Percentiles rank a stretch among this genome's conserved stretches.
phyloP scores from a whole-genome alignment of 2,329 filamentous ascomycete species.

The Coniochaeta hoffmannii region DNA sequence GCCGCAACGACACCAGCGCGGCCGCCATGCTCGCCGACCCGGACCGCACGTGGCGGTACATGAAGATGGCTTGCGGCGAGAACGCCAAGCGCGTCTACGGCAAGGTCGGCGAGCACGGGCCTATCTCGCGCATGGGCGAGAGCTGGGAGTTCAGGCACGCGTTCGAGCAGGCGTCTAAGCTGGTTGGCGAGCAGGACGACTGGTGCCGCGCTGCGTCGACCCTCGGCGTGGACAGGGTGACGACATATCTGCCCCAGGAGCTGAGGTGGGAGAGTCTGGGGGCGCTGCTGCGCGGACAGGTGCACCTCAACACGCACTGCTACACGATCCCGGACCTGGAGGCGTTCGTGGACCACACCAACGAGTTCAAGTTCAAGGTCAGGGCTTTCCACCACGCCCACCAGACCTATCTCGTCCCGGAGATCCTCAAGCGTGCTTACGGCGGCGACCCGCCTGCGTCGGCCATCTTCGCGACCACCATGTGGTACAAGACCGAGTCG shows the following conservation, averaged over 20 bases:
- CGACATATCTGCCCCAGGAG: conserved; percentile 53
- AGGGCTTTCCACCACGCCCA: conserved; percentile 65
- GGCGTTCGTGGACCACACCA: conserved; percentile 61
- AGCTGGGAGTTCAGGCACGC: conserved; percentile 63
- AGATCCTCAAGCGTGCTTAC: conserved; percentile 52
- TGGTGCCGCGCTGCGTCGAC: conserved; percentile 55
- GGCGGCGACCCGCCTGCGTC: conserved; percentile 46
- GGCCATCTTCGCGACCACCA: conserved; percentile 64
- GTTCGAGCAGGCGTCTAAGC: conserved; percentile 52
- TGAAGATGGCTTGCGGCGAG: conserved; percentile 72
- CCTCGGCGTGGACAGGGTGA: conserved; percentile 41
- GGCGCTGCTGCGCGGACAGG: conserved; percentile 58
- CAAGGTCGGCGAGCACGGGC: conserved; percentile 41
- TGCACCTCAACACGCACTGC: conserved; percentile 64
- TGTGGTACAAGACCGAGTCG: conserved; percentile 64
- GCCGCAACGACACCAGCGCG: conserved; percentile 55
- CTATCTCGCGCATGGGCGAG: conserved; percentile 57
- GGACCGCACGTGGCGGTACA: conserved; percentile 58
- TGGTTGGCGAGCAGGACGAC: conserved; percentile 56
- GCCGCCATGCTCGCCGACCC: conserved; percentile 59
- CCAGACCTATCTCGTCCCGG: conserved; percentile 58
- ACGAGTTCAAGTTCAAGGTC: conserved; percentile 62
- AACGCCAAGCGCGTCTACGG: conserved; percentile 59
- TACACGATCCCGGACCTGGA: conserved; percentile 64
- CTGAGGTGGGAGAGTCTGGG: conserved; percentile 56